Percentiles rank a stretch among this genome's conserved stretches.
These are phyloP conservation scores for Carex myosuroides DNA, from an alignment of 176 grass and related monocot genomes.

Conservation along the genomic window DNA sequence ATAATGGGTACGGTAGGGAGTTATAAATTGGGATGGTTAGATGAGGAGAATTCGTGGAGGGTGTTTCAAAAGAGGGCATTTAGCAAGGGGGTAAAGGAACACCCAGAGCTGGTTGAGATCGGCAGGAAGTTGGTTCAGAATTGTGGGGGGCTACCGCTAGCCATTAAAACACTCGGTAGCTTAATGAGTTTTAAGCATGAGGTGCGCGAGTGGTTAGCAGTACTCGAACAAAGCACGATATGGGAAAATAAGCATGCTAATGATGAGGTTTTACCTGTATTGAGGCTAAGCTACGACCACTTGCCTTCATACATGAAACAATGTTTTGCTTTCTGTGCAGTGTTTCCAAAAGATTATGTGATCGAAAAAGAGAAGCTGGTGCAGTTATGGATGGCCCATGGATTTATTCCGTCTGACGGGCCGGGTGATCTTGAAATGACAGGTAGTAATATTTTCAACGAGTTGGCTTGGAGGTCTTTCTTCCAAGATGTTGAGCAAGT, in stretches of 20 bases:
- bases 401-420: conserved; percentile 3
- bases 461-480: conserved; percentile 12
- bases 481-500: conserved; percentile 13
- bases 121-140: neutral
- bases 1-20: neutral
- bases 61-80: conserved; percentile 19
- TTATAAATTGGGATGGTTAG: neutral
- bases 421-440: neutral
- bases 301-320: conserved; percentile 9
- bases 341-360: neutral
- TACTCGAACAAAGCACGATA: neutral
- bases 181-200: conserved; percentile 10
- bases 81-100: neutral
- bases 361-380: neutral
- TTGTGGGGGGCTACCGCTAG: neutral
- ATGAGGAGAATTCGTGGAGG: neutral
- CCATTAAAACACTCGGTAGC: conserved; percentile 1
- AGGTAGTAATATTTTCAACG: neutral
- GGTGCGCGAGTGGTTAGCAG: neutral
- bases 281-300: neutral
- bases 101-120: neutral
- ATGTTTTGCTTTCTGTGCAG: conserved; percentile 12
- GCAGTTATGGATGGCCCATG: conserved; percentile 15
- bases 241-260: neutral
- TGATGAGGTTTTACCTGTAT: neutral